These are phyloP conservation scores for Colletotrichum kahawae DNA, from an alignment of 2,329 filamentous ascomycete genomes.

Conservation along the genomic window DNA sequence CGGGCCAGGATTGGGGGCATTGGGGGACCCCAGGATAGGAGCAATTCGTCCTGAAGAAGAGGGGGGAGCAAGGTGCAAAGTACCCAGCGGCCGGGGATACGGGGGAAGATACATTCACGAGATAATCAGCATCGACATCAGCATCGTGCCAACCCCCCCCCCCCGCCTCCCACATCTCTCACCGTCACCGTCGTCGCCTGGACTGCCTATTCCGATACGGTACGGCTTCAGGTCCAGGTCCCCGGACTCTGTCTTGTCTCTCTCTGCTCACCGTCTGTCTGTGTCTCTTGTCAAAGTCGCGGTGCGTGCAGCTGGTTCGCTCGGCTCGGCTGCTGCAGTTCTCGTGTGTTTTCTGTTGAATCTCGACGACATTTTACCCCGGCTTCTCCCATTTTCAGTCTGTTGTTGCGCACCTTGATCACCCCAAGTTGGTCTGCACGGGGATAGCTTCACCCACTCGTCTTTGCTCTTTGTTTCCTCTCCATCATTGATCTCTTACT, in stretches of 20 bases:
- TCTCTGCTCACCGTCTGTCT: background rate
- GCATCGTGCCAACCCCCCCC: background rate
- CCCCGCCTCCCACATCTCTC: background rate
- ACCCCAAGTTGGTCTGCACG: background rate
- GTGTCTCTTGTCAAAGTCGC: background rate
- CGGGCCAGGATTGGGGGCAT: background rate
- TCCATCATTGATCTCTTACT: background rate
- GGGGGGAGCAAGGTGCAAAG: background rate
- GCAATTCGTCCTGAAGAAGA: slow-evolving; percentile 14
- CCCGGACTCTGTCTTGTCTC: background rate
- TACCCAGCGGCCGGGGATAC: background rate
- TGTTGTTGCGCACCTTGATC: background rate
- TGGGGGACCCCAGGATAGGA: slow-evolving; percentile 3
- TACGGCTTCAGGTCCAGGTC: background rate
- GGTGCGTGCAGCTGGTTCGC: background rate
- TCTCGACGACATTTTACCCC: background rate
- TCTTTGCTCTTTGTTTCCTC: background rate
- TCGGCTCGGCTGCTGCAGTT: background rate
- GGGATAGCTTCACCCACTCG: background rate
- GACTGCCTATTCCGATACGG: background rate
- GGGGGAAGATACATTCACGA: background rate
- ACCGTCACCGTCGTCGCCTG: background rate
- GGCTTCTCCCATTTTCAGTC: background rate
- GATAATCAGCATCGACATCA: background rate
- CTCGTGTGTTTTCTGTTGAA: background rate